A percentile compares a stretch with the other conserved stretches of the same genome.
These are phyloP conservation scores for Calamus simplicifolius DNA, from an alignment of 176 grass and related monocot species.

Conservation along the genomic window DNA sequence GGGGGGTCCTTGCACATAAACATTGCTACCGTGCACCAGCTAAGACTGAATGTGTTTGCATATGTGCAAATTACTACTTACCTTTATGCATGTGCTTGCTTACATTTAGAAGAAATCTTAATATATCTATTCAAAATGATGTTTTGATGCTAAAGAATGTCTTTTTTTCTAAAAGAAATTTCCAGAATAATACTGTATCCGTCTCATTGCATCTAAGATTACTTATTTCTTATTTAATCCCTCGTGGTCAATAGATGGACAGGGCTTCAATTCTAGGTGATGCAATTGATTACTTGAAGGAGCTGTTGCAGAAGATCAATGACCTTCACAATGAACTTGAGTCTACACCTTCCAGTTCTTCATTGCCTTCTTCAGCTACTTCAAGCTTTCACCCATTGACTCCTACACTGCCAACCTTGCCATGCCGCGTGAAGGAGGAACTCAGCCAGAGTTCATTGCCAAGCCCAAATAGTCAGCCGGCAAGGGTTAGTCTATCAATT, in stretches of 20 bases:
- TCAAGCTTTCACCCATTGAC: constrained; percentile 88
- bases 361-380: constrained; percentile 50
- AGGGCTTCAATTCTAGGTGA: constrained; percentile 94
- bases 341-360: constrained; percentile 50
- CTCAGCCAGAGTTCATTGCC: constrained; percentile 51
- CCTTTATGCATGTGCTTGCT: too few species aligned
- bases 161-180: too few species aligned
- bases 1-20: too few species aligned
- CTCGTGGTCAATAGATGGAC: constrained; percentile 64
- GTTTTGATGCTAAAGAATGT: too few species aligned
- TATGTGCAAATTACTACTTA: too few species aligned
- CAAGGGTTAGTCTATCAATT: constrained; percentile 40
- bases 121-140: too few species aligned
- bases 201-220: background rate
- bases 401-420: constrained; percentile 64
- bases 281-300: constrained; percentile 93
- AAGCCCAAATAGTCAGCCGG: constrained; percentile 72
- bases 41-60: too few species aligned
- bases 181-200: too few species aligned
- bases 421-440: constrained; percentile 81
- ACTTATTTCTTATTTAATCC: background rate
- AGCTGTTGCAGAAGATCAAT: constrained; percentile 89
- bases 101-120: too few species aligned
- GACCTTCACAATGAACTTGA: constrained; percentile 91
- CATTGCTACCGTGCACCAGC: too few species aligned